Evolutionary conservation across 306 rosid genomes (phyloP), one percentile per base, ranked within the genome.

Genomic region (Senna siamea): DNA sequence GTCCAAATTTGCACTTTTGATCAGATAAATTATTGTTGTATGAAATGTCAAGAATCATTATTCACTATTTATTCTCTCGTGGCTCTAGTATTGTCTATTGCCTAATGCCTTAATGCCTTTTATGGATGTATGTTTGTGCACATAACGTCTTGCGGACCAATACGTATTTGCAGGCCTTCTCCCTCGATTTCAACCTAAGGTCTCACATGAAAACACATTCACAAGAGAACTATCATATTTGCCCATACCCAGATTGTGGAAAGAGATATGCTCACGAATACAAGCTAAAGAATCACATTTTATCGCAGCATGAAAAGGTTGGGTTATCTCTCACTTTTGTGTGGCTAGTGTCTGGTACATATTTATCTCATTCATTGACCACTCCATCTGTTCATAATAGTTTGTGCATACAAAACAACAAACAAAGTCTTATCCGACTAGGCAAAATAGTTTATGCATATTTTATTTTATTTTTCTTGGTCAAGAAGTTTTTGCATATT

Each of bases 121-220:
- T 69, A 46, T 44, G 54, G 62, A 40, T 9, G 26, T 54, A 32
- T 14, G 18, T 50, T 18, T 9, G 73, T 7, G 47, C 18, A 15
- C 13, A 46, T 19, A 57, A 48, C 13, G 37, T 59, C 38, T 47
- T 71, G 34, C 65, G 23, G 66, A 57, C 13, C 1, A 53, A 40
- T 46, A 14, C 70, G 71, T 65, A 60, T 69, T 26, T 81, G 77
- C 83, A 95, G 99, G 99, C 99, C 50, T 95, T 95, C 84, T 92
- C 97, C 44, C 77, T 92, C 80, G 99, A 95, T 83, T 90, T 90
- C 86, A 92, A 90, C 89, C 78, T 95, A 43, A 86, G 95, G 82
- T 88, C 98, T 37, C 99, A 95, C 87, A 89, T 95, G 99, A 90
- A 95, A 85, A 90, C 99, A 28, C 99, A 95, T 84, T 92, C 99